Base-by-base conservation (phyloP, 2,329 filamentous ascomycete genomes). In the Verticillium zaregamsianum region DNA sequence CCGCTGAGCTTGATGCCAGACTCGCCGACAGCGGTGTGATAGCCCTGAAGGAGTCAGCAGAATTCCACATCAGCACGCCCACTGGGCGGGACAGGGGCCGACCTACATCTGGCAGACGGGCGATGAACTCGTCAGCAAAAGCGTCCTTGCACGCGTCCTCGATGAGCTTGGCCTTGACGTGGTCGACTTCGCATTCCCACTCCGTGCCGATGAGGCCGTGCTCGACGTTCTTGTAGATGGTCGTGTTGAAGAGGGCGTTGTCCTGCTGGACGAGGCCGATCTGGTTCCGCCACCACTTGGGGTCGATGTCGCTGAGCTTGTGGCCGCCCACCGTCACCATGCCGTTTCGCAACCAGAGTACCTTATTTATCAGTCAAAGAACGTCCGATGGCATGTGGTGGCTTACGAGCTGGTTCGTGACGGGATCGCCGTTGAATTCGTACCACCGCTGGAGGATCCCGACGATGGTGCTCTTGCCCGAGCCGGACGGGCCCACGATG, bases 1-100 rank as follows among this genome's bases (percentile, higher is more conserved):
- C 86, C 86, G 28, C 83, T 86, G 1, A 89, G 73, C 65, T 84
- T 83, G 58, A 83, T 82, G 17, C 87, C 86, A 23, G 79, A 78
- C 66, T 87, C 84, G 2, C 86, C 86, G 2, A 88, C 84, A 9
- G 77, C 73, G 0, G 85, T 85, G 2, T 81, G 76, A 66, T 87
- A 88, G 6, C 80, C 81, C 65, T 68, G 32, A 14, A 35, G 2
- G 12, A 14, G 56, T 58, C 23, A 58, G 56, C 40, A 52, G 15
- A 9, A 2, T 28, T 14, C n/a, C 4, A 12, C 8, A 7, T 12
- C n/a, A 11, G 3, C 45, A 52, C 9, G 20, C 0, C 7, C 31
- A 17, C 20, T 28, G 15, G 32, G n/a, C 28, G 3, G 11, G 17
- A 25, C 25, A 8, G 33, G 8, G 0, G 2, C 0, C 9, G 2